These are phyloP conservation scores for Ophiostoma sp. DNA, from an alignment of 2,329 filamentous ascomycete species.

Conservation along the genomic window DNA sequence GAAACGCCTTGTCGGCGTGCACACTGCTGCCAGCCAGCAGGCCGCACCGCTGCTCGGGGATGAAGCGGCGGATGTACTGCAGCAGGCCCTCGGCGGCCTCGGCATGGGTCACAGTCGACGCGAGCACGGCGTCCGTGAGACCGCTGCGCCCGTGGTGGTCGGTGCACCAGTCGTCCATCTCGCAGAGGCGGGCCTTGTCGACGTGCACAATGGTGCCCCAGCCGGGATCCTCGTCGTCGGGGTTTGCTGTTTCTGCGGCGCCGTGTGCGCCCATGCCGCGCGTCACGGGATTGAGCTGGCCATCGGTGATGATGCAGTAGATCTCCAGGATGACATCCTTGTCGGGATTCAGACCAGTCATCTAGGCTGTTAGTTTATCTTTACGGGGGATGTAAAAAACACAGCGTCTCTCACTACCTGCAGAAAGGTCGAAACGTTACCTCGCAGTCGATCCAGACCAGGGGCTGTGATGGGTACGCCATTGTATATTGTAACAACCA, in stretches of 20 bases:
- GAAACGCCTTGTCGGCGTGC: slow-evolving; percentile 80
- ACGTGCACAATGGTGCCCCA: slow-evolving; percentile 79
- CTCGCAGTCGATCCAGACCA: slow-evolving; percentile 27
- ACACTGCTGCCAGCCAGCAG: slow-evolving; percentile 89
- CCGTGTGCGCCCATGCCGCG: not conserved
- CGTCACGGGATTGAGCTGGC: slow-evolving; percentile 47
- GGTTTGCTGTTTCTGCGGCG: slow-evolving; percentile 43
- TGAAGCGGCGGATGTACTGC: slow-evolving; percentile 66
- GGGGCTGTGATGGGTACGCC: slow-evolving; percentile 18
- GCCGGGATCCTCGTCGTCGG: slow-evolving; percentile 59
- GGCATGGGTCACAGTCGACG: slow-evolving; percentile 65
- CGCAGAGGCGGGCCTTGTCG: slow-evolving; percentile 60
- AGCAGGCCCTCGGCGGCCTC: slow-evolving; percentile 68
- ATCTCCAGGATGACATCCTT: slow-evolving; percentile 85
- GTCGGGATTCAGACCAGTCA: slow-evolving; percentile 80
- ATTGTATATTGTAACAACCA: slow-evolving; percentile 8
- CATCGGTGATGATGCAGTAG: slow-evolving; percentile 84
- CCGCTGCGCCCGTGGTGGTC: slow-evolving; percentile 74
- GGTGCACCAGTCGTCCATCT: slow-evolving; percentile 87
- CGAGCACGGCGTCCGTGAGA: slow-evolving; percentile 68
- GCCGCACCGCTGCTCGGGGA: slow-evolving; percentile 61
- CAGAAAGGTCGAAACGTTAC: slow-evolving; percentile 14
- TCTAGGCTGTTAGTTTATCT: slow-evolving; percentile 47
- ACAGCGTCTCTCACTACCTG: too few species aligned
- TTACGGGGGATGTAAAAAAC: too few species aligned